Evolutionary conservation across 495 filamentous ascomycete genomes (phyloP).

Genomic region (Cercophora samala): DNA sequence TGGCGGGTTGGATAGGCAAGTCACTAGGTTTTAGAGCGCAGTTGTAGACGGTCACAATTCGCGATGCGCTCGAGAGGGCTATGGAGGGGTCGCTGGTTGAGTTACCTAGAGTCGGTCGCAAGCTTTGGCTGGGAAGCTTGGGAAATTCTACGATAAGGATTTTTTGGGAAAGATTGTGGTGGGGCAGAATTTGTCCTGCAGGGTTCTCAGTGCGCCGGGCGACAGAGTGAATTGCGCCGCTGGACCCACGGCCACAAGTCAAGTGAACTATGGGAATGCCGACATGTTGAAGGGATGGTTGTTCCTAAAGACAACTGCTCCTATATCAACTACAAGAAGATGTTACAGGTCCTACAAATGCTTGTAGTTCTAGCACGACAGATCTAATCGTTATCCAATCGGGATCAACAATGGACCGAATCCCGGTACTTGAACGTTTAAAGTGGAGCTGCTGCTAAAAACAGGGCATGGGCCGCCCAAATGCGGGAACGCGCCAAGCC

Average conservation of each 20-base stretch:
- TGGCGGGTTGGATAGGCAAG: not conserved
- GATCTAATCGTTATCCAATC: conserved; percentile 16
- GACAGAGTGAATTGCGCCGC: not conserved
- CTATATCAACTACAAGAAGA: too few species aligned
- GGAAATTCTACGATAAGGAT: not conserved
- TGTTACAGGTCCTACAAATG: too few species aligned
- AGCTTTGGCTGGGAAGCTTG: conserved; percentile 1
- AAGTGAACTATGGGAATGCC: not conserved
- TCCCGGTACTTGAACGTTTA: not conserved
- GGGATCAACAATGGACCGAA: conserved; percentile 17
- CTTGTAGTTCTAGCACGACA: not conserved
- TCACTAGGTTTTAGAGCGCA: not conserved
- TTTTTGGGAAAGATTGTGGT: conserved; percentile 7
- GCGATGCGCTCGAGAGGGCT: not conserved
- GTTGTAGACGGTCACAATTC: not conserved
- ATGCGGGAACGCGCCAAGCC: not conserved
- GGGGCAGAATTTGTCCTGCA: conserved; percentile 4
- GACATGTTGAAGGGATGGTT: not conserved
- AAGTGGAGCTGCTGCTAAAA: not conserved
- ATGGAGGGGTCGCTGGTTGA: conserved; percentile 1
- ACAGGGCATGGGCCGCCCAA: conserved; percentile 1
- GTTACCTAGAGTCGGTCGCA: not conserved
- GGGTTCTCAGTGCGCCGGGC: conserved; percentile 3
- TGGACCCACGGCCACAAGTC: not conserved
- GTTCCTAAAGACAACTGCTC: too few species aligned